A percentile compares a stretch with the other conserved stretches of the same genome.
Evolutionary conservation across 495 filamentous ascomycete genomes (phyloP).

Genomic region (Penicillium bialowiezense): DNA sequence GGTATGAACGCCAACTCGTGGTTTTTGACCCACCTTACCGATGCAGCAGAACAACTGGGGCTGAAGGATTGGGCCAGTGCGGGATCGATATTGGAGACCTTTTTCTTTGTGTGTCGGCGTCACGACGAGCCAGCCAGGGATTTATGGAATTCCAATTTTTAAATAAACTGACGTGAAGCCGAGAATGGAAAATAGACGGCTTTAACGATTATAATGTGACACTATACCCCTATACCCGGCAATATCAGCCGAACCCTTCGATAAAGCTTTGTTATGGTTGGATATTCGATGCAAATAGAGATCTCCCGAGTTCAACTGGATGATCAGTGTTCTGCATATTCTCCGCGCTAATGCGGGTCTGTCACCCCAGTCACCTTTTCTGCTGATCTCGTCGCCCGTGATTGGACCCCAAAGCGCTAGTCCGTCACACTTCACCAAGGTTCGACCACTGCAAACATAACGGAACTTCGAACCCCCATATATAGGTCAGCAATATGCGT

Average conservation of each 20-base stretch:
- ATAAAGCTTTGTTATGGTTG: background rate
- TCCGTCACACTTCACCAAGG: conserved; percentile 18
- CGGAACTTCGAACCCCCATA: conserved; percentile 6
- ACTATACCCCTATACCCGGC: background rate
- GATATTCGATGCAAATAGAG: background rate
- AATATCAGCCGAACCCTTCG: background rate
- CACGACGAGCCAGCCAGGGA: conserved; percentile 10
- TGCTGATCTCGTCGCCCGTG: conserved; percentile 3
- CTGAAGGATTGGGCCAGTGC: conserved; percentile 11
- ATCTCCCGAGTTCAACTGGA: no score
- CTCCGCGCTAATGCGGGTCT: conserved; percentile 27
- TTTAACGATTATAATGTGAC: background rate
- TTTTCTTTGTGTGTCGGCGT: conserved; percentile 13
- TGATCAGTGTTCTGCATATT: background rate
- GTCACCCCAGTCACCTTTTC: conserved; percentile 23
- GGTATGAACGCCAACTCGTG: conserved; percentile 6
- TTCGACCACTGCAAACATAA: conserved; percentile 5
- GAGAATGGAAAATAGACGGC: background rate
- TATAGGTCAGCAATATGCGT: background rate
- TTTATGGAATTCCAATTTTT: conserved; percentile 8
- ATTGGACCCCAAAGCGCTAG: conserved; percentile 26
- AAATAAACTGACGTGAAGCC: background rate
- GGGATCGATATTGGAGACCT: conserved; percentile 8
- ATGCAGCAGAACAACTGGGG: conserved; percentile 3
- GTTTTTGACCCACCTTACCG: conserved; percentile 8